These are phyloP conservation scores for Dictyostelium brefeldianum DNA, from an alignment of 78 protist genomes.

Conservation along the genomic window DNA sequence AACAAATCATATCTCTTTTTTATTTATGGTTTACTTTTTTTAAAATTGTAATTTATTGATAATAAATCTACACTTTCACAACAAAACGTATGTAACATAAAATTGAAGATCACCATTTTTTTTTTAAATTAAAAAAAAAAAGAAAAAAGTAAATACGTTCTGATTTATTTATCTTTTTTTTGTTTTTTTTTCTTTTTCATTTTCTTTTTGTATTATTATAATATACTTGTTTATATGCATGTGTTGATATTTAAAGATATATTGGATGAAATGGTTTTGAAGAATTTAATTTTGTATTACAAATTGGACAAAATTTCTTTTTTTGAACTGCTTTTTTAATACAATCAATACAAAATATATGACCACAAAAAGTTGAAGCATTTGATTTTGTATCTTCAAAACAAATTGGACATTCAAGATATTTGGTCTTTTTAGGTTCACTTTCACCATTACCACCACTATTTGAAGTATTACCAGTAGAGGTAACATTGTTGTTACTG, in stretches of 20 bases:
- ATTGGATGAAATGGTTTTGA: constrained; percentile 21
- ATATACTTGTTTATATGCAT: neutral
- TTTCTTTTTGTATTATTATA: neutral
- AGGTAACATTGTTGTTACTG: no score
- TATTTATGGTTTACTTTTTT: no score
- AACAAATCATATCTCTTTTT: no score
- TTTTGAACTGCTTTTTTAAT: constrained; percentile 9
- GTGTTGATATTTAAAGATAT: neutral
- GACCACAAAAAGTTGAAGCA: constrained; percentile 45
- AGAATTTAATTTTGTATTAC: constrained; percentile 16
- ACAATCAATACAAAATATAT: constrained; percentile 46
- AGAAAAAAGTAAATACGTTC: no score
- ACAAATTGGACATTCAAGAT: constrained; percentile 48
- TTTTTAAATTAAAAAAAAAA: no score
- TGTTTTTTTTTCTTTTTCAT: neutral
- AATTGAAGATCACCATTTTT: no score
- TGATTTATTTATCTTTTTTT: no score
- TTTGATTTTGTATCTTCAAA: constrained; percentile 3
- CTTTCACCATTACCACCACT: neutral
- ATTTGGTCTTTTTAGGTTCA: neutral
- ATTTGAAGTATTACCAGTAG: neutral
- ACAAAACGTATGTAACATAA: no score
- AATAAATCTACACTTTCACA: no score
- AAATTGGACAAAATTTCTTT: constrained; percentile 43
- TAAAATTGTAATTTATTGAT: no score